Evolutionary conservation across 2,329 filamentous ascomycete genomes (phyloP).

Genomic region (Scorias spongiosa): DNA sequence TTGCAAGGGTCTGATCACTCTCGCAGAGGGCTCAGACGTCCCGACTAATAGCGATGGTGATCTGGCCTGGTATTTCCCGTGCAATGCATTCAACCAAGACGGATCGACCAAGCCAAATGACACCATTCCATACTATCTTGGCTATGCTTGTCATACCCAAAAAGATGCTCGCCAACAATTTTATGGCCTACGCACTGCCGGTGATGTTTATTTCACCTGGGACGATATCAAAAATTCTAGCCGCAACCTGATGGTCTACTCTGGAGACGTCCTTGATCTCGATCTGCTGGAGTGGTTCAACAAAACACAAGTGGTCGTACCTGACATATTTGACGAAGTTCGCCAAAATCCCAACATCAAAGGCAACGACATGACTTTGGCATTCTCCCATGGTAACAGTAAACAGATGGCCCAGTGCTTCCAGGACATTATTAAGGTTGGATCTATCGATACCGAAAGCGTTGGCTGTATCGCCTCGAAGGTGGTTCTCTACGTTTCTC

Average conservation of each 20-base stretch:
- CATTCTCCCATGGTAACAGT: conserved; percentile 64
- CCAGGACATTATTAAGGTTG: conserved; percentile 87
- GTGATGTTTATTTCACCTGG: conserved; percentile 95
- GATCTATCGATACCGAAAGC: conserved; percentile 86
- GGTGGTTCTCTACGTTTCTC: conserved; percentile 86
- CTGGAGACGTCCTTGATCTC: conserved; percentile 81
- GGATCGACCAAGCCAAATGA: conserved; percentile 65
- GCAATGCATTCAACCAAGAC: conserved; percentile 81
- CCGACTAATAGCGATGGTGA: conserved; percentile 59
- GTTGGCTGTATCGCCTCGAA: conserved; percentile 96
- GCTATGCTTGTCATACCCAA: conserved; percentile 81
- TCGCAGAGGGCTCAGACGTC: conserved; percentile 55
- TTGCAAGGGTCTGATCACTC: conserved; percentile 80
- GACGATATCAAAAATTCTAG: conserved; percentile 78
- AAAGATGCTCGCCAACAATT: conserved; percentile 53
- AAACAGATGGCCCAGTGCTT: conserved; percentile 78
- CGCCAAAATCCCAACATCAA: conserved; percentile 55
- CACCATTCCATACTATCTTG: conserved; percentile 60
- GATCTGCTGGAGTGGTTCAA: conserved; percentile 87
- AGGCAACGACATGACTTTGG: conserved; percentile 77
- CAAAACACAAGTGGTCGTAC: conserved; percentile 58
- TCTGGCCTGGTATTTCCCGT: conserved; percentile 95
- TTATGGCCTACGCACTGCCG: conserved; percentile 54
- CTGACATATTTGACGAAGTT: conserved; percentile 64
- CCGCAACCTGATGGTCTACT: conserved; percentile 87